Evolutionary conservation across 805 yeast species (phyloP).

Genomic region (Schwanniomyces polymorphus): DNA sequence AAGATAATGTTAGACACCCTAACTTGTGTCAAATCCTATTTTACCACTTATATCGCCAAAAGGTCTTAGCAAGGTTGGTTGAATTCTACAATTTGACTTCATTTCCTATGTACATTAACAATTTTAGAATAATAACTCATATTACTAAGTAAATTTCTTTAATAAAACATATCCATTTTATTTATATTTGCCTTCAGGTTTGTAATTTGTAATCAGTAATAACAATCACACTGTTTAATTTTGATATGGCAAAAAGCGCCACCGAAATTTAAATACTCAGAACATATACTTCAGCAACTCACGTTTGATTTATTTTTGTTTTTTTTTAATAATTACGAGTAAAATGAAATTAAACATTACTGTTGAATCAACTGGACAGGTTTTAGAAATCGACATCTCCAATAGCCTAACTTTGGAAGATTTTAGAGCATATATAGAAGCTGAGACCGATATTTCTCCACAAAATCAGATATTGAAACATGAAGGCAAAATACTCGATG

Average conservation of each 20-base stretch:
- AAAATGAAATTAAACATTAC: constrained; percentile 26
- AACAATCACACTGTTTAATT: background rate
- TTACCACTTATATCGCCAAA: background rate
- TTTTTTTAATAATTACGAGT: background rate
- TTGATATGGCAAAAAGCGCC: background rate
- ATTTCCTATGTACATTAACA: background rate
- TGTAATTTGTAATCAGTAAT: background rate
- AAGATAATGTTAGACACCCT: background rate
- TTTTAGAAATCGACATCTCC: constrained; percentile 59
- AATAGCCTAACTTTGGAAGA: constrained; percentile 64
- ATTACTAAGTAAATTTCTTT: background rate
- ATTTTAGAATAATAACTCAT: background rate
- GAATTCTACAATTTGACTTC: background rate
- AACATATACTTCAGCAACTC: background rate
- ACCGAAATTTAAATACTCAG: background rate
- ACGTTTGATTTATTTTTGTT: background rate
- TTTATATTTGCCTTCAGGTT: background rate
- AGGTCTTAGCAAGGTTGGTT: background rate
- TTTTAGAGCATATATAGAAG: constrained; percentile 69
- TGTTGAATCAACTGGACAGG: constrained; percentile 21
- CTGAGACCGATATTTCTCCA: constrained; percentile 59
- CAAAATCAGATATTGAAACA: constrained; percentile 48
- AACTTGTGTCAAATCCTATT: background rate
- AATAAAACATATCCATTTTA: background rate
- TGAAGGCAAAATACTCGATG: constrained; percentile 43